Base-by-base conservation (phyloP, 2,329 filamentous ascomycete genomes). In the Neofusicoccum sp. region DNA sequence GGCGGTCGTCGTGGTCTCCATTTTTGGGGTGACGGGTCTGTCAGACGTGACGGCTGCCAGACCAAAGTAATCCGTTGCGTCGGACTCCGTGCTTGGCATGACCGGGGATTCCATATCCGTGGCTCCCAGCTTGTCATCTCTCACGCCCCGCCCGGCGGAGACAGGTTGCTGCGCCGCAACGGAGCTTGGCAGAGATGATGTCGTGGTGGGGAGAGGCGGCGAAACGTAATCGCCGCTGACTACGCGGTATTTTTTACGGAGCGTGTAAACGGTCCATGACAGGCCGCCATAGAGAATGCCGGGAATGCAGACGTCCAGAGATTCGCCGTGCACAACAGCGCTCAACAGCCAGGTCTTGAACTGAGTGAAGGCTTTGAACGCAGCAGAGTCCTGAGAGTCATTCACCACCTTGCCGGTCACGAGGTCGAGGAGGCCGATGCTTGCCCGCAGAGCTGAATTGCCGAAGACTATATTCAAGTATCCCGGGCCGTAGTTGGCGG, bases 271-370 rank as follows among this genome's bases (percentile, higher is more conserved):
- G 2, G 86, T 88, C 91, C 91, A 94, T 12, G 81, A 80, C 31
- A 89, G 79, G 3, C 86, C 87, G 2, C 83, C 89, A 70, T 89
- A 92, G 16, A 86, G 41, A 81, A 84, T 56, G 1, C 73, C 69
- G 22, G 72, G 64, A 83, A 74, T 67, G 77, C 81, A 71, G 4
- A 84, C 76, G 66, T 87, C 84, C 29, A 83, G 71, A 14, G 79
- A 80, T 49, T 86, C 83, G 22, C 80, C 79, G 37, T 84, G 79
- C 48, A 79, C 79, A n/a, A 82, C 77, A 34, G 83, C 81, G 54
- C 81, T 85, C 62, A 89, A 78, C 1, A 86, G 80, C 91, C 91
- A 94, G 3, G 81, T 78, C 73, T 88, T 91, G 78, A 94, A 93
- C 45, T 84, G 82, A 28, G 48, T n/a, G 34, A 56, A 64, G 8